Evolutionary conservation across 352 stramenopile genomes (phyloP).

Genomic region (Globisporangium carolinianum): DNA sequence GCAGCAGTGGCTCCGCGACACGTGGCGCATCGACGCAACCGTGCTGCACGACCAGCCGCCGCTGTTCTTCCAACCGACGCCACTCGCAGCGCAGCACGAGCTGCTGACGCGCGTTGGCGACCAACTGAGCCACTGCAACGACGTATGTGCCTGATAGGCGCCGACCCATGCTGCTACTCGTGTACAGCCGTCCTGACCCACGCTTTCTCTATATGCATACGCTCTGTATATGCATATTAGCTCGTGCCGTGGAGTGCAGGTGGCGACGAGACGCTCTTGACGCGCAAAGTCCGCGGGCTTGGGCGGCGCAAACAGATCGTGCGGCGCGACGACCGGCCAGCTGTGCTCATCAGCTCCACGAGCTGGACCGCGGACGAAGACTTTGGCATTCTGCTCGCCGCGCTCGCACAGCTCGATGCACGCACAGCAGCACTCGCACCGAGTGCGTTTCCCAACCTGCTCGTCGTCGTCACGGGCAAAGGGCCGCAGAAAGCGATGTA

Average conservation of each 20-base stretch:
- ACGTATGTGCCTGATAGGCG: constrained; percentile 25
- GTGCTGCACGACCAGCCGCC: constrained; percentile 95
- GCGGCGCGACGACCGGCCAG: constrained; percentile 45
- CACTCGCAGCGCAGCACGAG: constrained; percentile 82
- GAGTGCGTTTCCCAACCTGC: constrained; percentile 65
- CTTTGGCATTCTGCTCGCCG: constrained; percentile 95
- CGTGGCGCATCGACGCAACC: constrained; percentile 86
- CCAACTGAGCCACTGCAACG: constrained; percentile 64
- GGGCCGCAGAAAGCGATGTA: constrained; percentile 92
- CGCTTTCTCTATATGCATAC: not conserved
- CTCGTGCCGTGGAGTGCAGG: constrained; percentile 30
- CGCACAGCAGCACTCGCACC: constrained; percentile 30
- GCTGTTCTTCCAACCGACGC: constrained; percentile 88
- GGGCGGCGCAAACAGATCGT: constrained; percentile 25
- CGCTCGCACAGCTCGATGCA: constrained; percentile 76
- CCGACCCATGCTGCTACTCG: no score
- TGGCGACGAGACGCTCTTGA: constrained; percentile 61
- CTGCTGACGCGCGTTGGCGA: constrained; percentile 82
- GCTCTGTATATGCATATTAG: constrained; percentile 5
- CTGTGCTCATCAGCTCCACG: constrained; percentile 92
- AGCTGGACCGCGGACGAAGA: constrained; percentile 99
- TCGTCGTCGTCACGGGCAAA: constrained; percentile 97
- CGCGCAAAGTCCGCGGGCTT: constrained; percentile 23
- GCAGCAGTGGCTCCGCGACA: constrained; percentile 88
- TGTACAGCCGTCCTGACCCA: no score